A percentile compares a stretch with the other conserved stretches of the same genome.
Evolutionary conservation across 2,329 filamentous ascomycete species (phyloP).

Genomic region (Pestalotiopsis sp.): DNA sequence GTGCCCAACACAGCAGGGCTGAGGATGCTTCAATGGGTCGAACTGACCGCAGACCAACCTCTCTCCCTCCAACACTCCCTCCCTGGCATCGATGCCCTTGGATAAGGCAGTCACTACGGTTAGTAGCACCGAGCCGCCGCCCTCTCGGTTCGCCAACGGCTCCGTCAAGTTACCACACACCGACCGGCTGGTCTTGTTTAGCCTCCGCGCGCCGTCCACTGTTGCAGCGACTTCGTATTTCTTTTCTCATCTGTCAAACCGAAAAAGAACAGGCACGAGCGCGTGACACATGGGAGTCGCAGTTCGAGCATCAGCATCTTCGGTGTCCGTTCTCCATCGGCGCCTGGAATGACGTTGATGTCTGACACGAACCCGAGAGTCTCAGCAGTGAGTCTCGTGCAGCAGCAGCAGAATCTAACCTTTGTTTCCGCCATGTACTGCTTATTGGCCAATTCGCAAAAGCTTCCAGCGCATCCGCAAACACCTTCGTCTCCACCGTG

Average conservation of each 20-base stretch:
- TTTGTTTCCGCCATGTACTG: not conserved
- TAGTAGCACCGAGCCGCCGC: too few relatives aligned
- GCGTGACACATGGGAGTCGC: not conserved
- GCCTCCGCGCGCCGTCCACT: not conserved
- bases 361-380: not conserved
- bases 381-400: not conserved
- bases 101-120: not conserved
- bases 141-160: too few relatives aligned
- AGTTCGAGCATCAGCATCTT: not conserved
- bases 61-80: not conserved
- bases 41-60: not conserved
- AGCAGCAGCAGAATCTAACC: not conserved
- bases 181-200: too few relatives aligned
- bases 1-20: not conserved
- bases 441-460: slow-evolving; percentile 4
- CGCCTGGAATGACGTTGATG: not conserved
- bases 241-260: not conserved
- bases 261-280: not conserved
- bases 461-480: not conserved
- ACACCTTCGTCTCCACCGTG: not conserved
- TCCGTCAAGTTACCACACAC: too few relatives aligned
- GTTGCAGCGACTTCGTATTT: not conserved
- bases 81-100: too few relatives aligned
- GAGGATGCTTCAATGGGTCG: not conserved
- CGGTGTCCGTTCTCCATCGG: not conserved